These are phyloP conservation scores for Xylaria polymorpha DNA, from an alignment of 2,329 filamentous ascomycete genomes.

Conservation along the genomic window DNA sequence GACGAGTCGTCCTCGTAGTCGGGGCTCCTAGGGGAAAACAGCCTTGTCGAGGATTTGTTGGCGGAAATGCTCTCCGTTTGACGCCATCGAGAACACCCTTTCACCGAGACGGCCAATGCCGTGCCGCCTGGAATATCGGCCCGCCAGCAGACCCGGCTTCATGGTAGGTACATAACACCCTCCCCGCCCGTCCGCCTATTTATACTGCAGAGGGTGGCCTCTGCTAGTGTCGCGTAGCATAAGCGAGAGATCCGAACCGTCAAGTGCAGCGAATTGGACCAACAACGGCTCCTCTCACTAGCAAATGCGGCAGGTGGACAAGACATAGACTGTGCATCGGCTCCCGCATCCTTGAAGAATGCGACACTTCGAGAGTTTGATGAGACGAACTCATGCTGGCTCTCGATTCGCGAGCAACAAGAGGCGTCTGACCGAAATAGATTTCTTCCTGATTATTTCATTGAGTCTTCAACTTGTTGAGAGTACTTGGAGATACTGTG, in stretches of 20 bases:
- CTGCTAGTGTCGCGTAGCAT: conserved; percentile 33
- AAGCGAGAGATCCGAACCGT: conserved; percentile 37
- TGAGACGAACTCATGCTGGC: conserved; percentile 3
- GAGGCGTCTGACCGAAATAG: conserved; percentile 1
- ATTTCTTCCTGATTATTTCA: not conserved
- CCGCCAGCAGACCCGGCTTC: conserved; percentile 28
- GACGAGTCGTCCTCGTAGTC: conserved; percentile 3
- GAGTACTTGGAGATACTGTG: conserved; percentile 32
- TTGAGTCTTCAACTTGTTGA: not conserved
- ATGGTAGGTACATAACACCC: conserved; percentile 7
- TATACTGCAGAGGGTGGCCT: conserved; percentile 18
- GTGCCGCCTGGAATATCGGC: conserved; percentile 33
- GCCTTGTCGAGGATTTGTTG: not conserved
- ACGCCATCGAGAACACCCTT: not conserved
- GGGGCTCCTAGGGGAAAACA: not conserved
- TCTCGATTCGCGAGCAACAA: conserved; percentile 4
- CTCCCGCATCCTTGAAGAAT: conserved; percentile 2
- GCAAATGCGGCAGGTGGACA: conserved; percentile 6
- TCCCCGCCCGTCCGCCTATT: not conserved
- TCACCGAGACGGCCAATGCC: conserved; percentile 5
- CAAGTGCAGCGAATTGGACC: conserved; percentile 12
- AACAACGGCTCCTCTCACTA: not conserved
- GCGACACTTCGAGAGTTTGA: conserved; percentile 6
- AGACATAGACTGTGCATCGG: conserved; percentile 11
- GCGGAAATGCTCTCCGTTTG: conserved; percentile 14